phyloP scores from a whole-genome alignment of 108 stramenopile genomes.

The Bacterosira constricta region DNA sequence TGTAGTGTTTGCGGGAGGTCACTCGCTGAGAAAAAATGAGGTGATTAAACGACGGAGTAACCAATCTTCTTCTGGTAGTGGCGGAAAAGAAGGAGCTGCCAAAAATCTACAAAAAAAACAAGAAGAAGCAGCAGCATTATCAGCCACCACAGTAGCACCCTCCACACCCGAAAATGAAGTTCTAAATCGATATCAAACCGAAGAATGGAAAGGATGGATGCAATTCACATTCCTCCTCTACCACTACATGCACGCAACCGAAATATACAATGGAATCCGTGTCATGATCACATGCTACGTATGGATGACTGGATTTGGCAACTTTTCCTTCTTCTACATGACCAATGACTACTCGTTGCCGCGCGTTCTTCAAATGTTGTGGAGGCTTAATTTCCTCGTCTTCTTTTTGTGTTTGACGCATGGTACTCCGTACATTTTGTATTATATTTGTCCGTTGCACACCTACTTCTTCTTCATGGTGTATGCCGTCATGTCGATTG shows the following conservation, averaged over 20 bases:
- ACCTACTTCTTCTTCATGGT: slow-evolving; percentile 98
- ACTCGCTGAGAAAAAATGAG: slow-evolving; percentile 56
- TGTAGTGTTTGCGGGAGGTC: slow-evolving; percentile 51
- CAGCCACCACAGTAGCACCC: slow-evolving; percentile 36
- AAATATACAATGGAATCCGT: slow-evolving; percentile 95
- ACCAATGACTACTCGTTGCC: slow-evolving; percentile 90
- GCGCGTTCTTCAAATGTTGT: slow-evolving; percentile 96
- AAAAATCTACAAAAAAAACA: background rate
- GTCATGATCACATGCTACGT: slow-evolving; percentile 98
- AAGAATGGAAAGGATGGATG: slow-evolving; percentile 99
- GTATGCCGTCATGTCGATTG: slow-evolving; percentile 88
- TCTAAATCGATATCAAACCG: slow-evolving; percentile 96
- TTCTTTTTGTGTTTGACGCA: slow-evolving; percentile 89
- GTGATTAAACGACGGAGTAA: background rate
- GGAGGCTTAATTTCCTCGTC: slow-evolving; percentile 97
- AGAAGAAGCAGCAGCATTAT: background rate
- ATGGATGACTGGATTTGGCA: slow-evolving; percentile 99
- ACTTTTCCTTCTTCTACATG: slow-evolving; percentile 95
- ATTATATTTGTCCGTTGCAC: slow-evolving; percentile 98
- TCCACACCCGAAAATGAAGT: slow-evolving; percentile 72
- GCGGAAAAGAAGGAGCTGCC: background rate
- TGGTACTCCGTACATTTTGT: slow-evolving; percentile 96
- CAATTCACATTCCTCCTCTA: slow-evolving; percentile 97
- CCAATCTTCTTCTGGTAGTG: background rate
- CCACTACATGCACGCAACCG: slow-evolving; percentile 96